Conservation (phyloP, 352 stramenopile genomes). For the Elongisporangium senticosum region DNA sequence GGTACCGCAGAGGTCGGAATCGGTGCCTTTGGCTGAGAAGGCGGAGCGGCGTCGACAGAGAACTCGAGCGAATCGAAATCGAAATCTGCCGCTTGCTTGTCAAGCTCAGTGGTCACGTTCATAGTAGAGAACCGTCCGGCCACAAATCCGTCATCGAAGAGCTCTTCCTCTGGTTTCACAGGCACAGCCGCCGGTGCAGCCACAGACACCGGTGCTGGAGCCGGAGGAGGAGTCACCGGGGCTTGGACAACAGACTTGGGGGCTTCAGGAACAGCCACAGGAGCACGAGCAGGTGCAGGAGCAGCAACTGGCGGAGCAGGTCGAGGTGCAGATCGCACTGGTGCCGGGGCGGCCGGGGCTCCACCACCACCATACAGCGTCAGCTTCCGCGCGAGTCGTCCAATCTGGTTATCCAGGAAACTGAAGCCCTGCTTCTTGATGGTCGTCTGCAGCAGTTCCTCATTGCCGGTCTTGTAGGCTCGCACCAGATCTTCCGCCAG, state of each 20-base stretch:
- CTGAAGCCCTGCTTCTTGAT: slow-evolving; percentile 72
- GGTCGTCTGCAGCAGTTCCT: slow-evolving; percentile 62
- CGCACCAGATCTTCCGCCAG: slow-evolving; percentile 71
- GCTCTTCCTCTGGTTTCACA: slow-evolving; percentile 1
- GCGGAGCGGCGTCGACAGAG: slow-evolving; percentile 11
- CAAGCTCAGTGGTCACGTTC: slow-evolving; percentile 4
- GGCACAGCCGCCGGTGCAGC: slow-evolving; percentile 4
- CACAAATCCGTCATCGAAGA: slow-evolving; percentile 4
- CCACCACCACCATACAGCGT: slow-evolving; percentile 40
- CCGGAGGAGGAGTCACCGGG: background rate
- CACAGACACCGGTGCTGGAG: background rate
- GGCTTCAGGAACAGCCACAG: background rate
- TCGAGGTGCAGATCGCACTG: slow-evolving; percentile 1
- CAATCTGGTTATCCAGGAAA: slow-evolving; percentile 77
- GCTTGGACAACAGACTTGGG: background rate
- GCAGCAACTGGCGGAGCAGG: background rate
- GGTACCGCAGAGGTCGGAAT: slow-evolving; percentile 11
- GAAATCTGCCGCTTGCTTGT: slow-evolving; percentile 36
- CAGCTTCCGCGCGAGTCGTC: slow-evolving; percentile 58
- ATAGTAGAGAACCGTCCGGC: slow-evolving; percentile 9
- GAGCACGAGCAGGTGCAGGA: slow-evolving; percentile 3
- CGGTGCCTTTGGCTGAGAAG: slow-evolving; percentile 14
- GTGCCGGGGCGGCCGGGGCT: background rate
- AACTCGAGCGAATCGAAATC: slow-evolving; percentile 67
- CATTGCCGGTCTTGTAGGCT: slow-evolving; percentile 73